Evolutionary conservation across 2,329 filamentous ascomycete species (phyloP).

Genomic region (Beauveria rudraprayagi): DNA sequence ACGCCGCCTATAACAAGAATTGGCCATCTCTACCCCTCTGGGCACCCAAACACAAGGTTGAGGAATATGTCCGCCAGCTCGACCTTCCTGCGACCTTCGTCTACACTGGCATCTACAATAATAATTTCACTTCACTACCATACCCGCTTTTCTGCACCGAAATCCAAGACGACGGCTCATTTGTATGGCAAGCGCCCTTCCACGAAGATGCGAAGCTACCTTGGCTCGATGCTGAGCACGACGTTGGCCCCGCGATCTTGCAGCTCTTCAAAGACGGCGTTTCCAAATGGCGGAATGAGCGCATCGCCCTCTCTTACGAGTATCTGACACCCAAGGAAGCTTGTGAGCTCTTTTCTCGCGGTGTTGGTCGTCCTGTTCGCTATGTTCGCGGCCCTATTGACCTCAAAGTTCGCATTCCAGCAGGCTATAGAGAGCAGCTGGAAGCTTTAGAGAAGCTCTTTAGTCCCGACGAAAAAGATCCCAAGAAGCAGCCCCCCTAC

Average conservation of each 20-base stretch:
- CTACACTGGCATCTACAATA: slow-evolving; percentile 97
- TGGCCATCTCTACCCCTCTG: slow-evolving; percentile 87
- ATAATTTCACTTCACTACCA: slow-evolving; percentile 89
- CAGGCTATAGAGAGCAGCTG: slow-evolving; percentile 83
- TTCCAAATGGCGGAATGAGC: slow-evolving; percentile 67
- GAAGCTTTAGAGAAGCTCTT: slow-evolving; percentile 58
- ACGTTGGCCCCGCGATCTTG: slow-evolving; percentile 83
- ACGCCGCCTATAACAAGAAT: slow-evolving; percentile 64
- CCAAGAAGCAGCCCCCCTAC: slow-evolving; percentile 52
- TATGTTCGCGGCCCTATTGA: slow-evolving; percentile 77
- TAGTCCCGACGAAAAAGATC: slow-evolving; percentile 40
- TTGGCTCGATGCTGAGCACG: slow-evolving; percentile 94
- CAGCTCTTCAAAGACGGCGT: slow-evolving; percentile 94
- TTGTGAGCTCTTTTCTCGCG: slow-evolving; percentile 70
- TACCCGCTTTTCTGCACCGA: slow-evolving; percentile 97
- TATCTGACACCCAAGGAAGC: slow-evolving; percentile 76
- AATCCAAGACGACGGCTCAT: slow-evolving; percentile 72
- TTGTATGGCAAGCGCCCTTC: slow-evolving; percentile 90
- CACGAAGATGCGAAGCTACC: slow-evolving; percentile 82
- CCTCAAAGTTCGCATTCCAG: slow-evolving; percentile 76
- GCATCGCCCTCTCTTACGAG: slow-evolving; percentile 86
- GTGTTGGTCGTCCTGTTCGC: slow-evolving; percentile 66
- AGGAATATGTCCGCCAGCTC: slow-evolving; percentile 80
- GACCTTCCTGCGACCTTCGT: slow-evolving; percentile 84
- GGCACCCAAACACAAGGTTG: slow-evolving; percentile 86